Percentiles rank a stretch among this genome's conserved stretches.
Conservation (phyloP, 345 rosid species). For the Moricandia arvensis region DNA sequence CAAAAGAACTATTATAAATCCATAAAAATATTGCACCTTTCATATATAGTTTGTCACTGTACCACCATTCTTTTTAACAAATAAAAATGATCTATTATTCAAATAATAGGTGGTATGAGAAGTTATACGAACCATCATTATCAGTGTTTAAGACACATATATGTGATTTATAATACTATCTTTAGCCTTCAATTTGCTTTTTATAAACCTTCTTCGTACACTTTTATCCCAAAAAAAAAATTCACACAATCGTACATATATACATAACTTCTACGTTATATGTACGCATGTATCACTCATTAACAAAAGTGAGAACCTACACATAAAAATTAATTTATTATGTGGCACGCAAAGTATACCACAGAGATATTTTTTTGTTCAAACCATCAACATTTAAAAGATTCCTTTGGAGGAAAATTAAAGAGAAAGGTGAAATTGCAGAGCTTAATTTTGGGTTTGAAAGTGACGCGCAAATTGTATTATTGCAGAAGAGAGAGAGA, state of each 20-base stretch:
- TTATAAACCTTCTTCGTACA: not conserved
- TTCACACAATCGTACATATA: too few relatives aligned
- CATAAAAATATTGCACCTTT: not conserved
- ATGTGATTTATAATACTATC: slow-evolving; percentile 4
- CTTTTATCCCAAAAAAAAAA: not conserved
- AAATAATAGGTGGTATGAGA: too few relatives aligned
- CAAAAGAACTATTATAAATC: not conserved
- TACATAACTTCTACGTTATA: too few relatives aligned
- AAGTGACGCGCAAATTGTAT: slow-evolving; percentile 38
- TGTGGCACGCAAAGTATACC: slow-evolving; percentile 13
- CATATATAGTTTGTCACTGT: not conserved
- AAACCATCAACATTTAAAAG: slow-evolving; percentile 8
- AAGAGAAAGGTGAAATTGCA: slow-evolving; percentile 21
- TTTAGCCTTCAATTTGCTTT: not conserved
- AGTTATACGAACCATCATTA: too few relatives aligned
- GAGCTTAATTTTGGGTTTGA: slow-evolving; percentile 34
- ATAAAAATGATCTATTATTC: too few relatives aligned
- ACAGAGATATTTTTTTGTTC: too few relatives aligned
- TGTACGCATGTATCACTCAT: too few relatives aligned
- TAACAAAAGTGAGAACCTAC: not conserved
- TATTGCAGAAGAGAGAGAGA: slow-evolving; percentile 36
- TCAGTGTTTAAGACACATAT: too few relatives aligned
- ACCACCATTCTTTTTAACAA: too few relatives aligned
- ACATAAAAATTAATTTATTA: not conserved
- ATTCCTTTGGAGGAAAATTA: slow-evolving; percentile 30